Conservation (phyloP, 1,284 basidiomycete species). For the Fomitopsis schrenkii region DNA sequence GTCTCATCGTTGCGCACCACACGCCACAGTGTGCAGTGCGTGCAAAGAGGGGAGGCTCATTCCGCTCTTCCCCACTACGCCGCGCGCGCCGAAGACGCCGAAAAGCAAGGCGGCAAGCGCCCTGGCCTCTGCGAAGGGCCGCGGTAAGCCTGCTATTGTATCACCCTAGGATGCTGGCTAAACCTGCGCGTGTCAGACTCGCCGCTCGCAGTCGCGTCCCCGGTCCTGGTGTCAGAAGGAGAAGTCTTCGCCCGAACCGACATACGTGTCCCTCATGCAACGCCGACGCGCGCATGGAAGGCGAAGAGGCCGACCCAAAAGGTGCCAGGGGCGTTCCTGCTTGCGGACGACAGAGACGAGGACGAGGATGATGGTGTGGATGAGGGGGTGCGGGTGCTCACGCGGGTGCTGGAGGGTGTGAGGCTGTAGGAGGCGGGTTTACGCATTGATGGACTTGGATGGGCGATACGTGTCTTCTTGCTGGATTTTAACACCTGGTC, state of each 20-base stretch:
- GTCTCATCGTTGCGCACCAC: slow-evolving; percentile 1
- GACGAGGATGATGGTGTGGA: slow-evolving; percentile 3
- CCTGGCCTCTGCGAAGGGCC: slow-evolving; percentile 40
- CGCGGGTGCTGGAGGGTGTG: slow-evolving; percentile 10
- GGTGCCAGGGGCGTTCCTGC: slow-evolving; percentile 1
- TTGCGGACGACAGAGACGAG: neutral
- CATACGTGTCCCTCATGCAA: neutral
- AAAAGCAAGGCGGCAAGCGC: slow-evolving; percentile 36
- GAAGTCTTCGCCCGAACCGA: neutral
- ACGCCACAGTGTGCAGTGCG: slow-evolving; percentile 38
- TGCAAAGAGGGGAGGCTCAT: slow-evolving; percentile 53
- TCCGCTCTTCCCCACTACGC: slow-evolving; percentile 44
- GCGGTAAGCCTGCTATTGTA: slow-evolving; percentile 33
- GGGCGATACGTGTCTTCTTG: neutral
- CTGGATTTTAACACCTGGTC: neutral
- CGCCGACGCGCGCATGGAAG: slow-evolving; percentile 4
- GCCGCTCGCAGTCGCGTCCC: slow-evolving; percentile 17
- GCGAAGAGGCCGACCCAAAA: neutral
- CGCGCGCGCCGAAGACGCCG: slow-evolving; percentile 31
- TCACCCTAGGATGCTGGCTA: neutral
- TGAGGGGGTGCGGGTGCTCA: slow-evolving; percentile 14
- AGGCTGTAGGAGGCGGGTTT: neutral
- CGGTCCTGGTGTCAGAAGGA: neutral
- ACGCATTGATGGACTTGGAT: neutral
- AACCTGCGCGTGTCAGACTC: slow-evolving; percentile 28